Evolutionary conservation across 176 grass and related monocot species (phyloP), one percentile per base, ranked within the genome.

Genomic region (Lolium perenne): DNA sequence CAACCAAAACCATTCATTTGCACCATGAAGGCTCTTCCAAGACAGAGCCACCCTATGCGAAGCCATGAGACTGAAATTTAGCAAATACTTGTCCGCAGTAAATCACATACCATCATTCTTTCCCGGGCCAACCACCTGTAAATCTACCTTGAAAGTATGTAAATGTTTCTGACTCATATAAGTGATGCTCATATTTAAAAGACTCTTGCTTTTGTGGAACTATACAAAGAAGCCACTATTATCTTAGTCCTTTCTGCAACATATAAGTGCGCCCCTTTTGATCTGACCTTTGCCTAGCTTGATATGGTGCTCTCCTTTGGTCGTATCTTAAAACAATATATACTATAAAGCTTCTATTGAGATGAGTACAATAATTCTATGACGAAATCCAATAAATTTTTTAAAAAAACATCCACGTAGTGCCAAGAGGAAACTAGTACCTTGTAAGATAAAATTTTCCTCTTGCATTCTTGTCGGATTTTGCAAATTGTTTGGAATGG

Each of bases 401-500:
- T 22, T 64, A 62, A 64, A 3, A 66, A 21, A 11, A 62, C 18
- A 72, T 10, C 38, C 38, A 26, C 21, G 38, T 18, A 16, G 47
- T 87, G 35, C 75, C 63, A 21, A 43, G 23, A 40, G 14, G 49
- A 70, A 79, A 47, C 38, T 35, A 65, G 4, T 29, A 75, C 16
- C 32, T 82, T 74, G 71, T 74, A 25, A 51, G 46, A 49, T 75
- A 29, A 7, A 51, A 69, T 48, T 77, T 48, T 66, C 29, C 9
- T 84, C 66, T 64, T 62, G 17, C 67, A 80, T 88, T 48, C 17
- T 65, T 46, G 21, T 8, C 22, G 32, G 18, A 46, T 50, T 57
- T 56, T 79, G 29, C 58, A 57, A 84, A 58, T 47, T 47, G 56
- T 74, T 38, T 84, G 75, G 38, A 72, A 79, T 54, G 45, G 38